phyloP scores from a whole-genome alignment of 495 filamentous ascomycete species.

The Penicillium manginii region DNA sequence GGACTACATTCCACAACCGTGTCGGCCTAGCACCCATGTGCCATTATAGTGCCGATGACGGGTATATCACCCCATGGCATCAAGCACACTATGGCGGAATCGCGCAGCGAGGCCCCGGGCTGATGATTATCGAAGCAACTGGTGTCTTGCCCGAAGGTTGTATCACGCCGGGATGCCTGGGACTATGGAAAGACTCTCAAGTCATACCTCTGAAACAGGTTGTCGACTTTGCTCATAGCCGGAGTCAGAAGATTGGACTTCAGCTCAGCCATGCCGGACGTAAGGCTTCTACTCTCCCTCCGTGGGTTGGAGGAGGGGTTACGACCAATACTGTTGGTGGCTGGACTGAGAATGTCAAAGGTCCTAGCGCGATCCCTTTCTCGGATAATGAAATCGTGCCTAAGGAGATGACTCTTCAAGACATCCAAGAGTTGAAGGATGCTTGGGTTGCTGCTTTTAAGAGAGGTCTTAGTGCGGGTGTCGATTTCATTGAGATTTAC shows the following conservation, averaged over 20 bases:
- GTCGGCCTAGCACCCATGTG: conserved; percentile 47
- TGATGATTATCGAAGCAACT: conserved; percentile 67
- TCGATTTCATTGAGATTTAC: conserved; percentile 60
- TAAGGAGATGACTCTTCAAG: conserved; percentile 36
- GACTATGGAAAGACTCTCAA: conserved; percentile 37
- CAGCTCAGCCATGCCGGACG: conserved; percentile 68
- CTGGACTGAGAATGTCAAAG: conserved; percentile 32
- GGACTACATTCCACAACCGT: conserved; percentile 56
- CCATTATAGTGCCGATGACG: conserved; percentile 61
- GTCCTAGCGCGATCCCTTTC: conserved; percentile 17
- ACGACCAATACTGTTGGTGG: neutral
- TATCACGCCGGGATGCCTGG: conserved; percentile 65
- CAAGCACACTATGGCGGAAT: conserved; percentile 52
- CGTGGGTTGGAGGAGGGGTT: conserved; percentile 43
- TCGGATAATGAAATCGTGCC: conserved; percentile 33
- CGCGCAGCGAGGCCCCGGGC: conserved; percentile 55
- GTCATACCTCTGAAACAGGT: conserved; percentile 22
- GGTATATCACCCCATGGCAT: conserved; percentile 58
- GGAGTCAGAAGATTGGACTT: conserved; percentile 60
- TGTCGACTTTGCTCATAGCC: conserved; percentile 60
- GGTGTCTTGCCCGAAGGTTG: conserved; percentile 63
- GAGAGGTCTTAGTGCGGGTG: conserved; percentile 56
- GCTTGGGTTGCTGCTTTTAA: conserved; percentile 55
- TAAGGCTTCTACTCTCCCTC: conserved; percentile 59
- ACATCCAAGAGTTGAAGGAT: conserved; percentile 56